These are phyloP conservation scores for Acrocalymma vagum DNA, from an alignment of 2,329 filamentous ascomycete species.

Conservation along the genomic window DNA sequence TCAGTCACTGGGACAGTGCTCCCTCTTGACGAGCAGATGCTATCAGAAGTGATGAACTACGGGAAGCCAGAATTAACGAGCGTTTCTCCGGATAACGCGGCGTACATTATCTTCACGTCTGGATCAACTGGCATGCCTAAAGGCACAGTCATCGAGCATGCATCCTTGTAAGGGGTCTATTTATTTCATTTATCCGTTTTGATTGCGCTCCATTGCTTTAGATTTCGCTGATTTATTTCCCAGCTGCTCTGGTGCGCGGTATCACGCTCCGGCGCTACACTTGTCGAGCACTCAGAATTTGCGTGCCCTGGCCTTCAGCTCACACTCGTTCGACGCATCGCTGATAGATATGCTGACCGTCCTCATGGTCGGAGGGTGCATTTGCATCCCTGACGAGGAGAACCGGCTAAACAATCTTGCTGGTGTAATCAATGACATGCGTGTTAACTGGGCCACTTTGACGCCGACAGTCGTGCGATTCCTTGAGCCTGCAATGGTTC, in stretches of 20 bases:
- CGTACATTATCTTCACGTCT: constrained; percentile 65
- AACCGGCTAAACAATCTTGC: constrained; percentile 61
- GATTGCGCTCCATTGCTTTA: too few species aligned
- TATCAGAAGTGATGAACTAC: constrained; percentile 1
- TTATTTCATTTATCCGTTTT: too few species aligned
- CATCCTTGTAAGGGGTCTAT: too few species aligned
- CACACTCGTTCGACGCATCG: constrained; percentile 65
- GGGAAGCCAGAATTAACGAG: not conserved
- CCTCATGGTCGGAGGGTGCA: constrained; percentile 64
- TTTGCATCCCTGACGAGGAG: constrained; percentile 64
- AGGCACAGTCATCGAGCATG: constrained; percentile 69
- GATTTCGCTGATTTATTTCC: too few species aligned
- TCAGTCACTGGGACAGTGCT: too few species aligned
- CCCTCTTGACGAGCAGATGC: too few species aligned
- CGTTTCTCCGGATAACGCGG: constrained; percentile 50
- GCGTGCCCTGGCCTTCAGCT: constrained; percentile 58
- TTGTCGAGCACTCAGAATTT: not conserved
- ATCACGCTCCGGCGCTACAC: not conserved
- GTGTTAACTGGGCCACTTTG: not conserved
- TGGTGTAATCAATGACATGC: constrained; percentile 50
- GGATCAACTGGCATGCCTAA: constrained; percentile 51
- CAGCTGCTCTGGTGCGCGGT: not conserved
- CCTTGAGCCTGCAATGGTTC: constrained; percentile 47
- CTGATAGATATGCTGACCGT: constrained; percentile 64
- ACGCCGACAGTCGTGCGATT: constrained; percentile 32